Base-by-base conservation (phyloP, 2,329 filamentous ascomycete species). In the Exophiala mesophila region DNA sequence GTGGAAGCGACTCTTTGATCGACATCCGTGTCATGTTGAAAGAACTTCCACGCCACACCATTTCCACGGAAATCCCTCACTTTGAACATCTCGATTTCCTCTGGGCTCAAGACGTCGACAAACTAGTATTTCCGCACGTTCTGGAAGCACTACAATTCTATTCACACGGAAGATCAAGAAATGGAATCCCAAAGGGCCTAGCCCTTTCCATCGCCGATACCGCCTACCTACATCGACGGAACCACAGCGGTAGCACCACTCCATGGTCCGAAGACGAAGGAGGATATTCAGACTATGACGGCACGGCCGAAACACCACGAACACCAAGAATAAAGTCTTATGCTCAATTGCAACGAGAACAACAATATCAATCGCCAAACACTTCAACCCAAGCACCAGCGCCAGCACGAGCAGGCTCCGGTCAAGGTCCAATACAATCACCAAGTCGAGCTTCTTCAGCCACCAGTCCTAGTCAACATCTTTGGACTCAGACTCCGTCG, bases 31-130 rank as follows among this genome's bases (percentile, higher is more conserved):
- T 89, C 45, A 97, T 97, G 90, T 71, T 95, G 41, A 83, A 81
- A 59, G 88, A 95, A 63, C 72, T 98, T 9, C 92, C 92, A 0
- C 72, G 74, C 16, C 85, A 87, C 61, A 97, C 92, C 0, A 75
- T 90, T 2, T 88, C 88, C 1, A 92, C 82, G 26, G 84, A 90
- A 59, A 85, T 98, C 30, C 80, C 84, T 0, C 88, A 94, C 60
- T 98, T 95, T 63, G 92, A 98, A 63, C 92, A 98, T 63, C 77
- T 98, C 17, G 92, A 98, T 63, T 95, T 98, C 57, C 72, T 98
- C 1, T 98, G 92, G 92, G 92, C 86, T 1, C 73, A 79, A 26
- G 88, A 96, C 57, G 85, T 94, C 5, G 77, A 94, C 53, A 70
- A 74, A 1, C 78, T 88, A 39, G 90, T 97, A 2, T 96, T 96